These are phyloP conservation scores for Quercus mongolica DNA, from an alignment of 306 rosid genomes.

Conservation along the genomic window DNA sequence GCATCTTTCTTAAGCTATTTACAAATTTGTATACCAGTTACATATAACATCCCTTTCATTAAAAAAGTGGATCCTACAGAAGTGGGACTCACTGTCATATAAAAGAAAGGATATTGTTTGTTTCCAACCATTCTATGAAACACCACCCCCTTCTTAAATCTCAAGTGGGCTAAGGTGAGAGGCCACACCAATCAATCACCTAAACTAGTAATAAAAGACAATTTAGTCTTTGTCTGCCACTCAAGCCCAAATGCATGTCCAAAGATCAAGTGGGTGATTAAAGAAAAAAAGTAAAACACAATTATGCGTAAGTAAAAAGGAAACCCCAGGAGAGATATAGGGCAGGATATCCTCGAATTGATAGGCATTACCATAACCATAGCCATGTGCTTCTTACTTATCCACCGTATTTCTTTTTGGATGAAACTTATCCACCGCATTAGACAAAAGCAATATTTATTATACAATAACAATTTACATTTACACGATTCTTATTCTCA, in stretches of 20 bases:
- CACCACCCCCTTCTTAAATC: too few species aligned
- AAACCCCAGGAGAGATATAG: neutral
- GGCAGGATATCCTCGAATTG: constrained; percentile 5
- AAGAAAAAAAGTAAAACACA: constrained; percentile 4
- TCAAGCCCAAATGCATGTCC: neutral
- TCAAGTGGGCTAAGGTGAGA: constrained; percentile 4
- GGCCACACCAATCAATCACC: neutral
- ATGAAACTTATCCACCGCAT: neutral
- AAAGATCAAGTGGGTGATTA: constrained; percentile 15
- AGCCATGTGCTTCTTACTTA: neutral
- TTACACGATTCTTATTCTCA: neutral
- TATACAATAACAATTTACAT: neutral
- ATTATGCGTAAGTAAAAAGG: constrained; percentile 7
- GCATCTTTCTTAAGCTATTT: too few species aligned
- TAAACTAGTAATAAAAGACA: neutral
- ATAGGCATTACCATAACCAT: neutral
- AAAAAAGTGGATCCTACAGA: too few species aligned
- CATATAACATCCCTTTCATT: too few species aligned
- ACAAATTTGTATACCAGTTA: too few species aligned
- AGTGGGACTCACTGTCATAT: too few species aligned
- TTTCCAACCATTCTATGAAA: too few species aligned
- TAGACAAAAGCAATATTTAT: neutral
- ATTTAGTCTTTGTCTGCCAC: constrained; percentile 20
- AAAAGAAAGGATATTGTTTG: too few species aligned
- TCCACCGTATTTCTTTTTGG: neutral